phyloP scores from a whole-genome alignment of 2,329 filamentous ascomycete genomes.

The Stemphylium vesicarium region DNA sequence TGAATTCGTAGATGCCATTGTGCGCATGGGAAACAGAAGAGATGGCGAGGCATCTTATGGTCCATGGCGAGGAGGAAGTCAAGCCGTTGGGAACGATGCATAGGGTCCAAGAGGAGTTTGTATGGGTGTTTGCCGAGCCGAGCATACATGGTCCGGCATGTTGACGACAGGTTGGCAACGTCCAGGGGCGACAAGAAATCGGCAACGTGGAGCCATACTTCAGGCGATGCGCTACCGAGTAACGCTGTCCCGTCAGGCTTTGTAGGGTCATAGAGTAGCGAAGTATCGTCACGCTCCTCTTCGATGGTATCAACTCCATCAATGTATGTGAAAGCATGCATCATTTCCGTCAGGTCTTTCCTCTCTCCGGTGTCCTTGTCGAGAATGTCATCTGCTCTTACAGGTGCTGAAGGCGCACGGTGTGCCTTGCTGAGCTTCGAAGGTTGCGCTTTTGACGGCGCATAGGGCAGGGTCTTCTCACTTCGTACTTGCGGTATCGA shows the following conservation, averaged over 20 bases:
- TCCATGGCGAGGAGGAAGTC: conserved; percentile 62
- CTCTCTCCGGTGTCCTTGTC: conserved; percentile 42
- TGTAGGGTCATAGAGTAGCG: conserved; percentile 30
- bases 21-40: conserved; percentile 65
- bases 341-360: conserved; percentile 43
- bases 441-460: conserved; percentile 16
- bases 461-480: conserved; percentile 5
- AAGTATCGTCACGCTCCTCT: conserved; percentile 20
- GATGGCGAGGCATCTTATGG: conserved; percentile 58
- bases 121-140: conserved; percentile 33
- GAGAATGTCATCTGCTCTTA: conserved; percentile 29
- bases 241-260: conserved; percentile 33
- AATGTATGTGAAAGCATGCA: conserved; percentile 40
- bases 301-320: conserved; percentile 31
- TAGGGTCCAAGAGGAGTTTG: conserved; percentile 40
- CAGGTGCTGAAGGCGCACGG: conserved; percentile 19
- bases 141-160: conserved; percentile 36
- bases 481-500: conserved; percentile 24
- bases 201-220: conserved; percentile 34
- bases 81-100: conserved; percentile 55
- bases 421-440: conserved; percentile 33
- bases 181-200: conserved; percentile 37
- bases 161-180: conserved; percentile 36
- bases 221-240: conserved; percentile 28
- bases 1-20: conserved; percentile 62